Evolutionary conservation across 1,284 basidiomycete genomes (phyloP).

Genomic region (Moesziomyces globuligerus): DNA sequence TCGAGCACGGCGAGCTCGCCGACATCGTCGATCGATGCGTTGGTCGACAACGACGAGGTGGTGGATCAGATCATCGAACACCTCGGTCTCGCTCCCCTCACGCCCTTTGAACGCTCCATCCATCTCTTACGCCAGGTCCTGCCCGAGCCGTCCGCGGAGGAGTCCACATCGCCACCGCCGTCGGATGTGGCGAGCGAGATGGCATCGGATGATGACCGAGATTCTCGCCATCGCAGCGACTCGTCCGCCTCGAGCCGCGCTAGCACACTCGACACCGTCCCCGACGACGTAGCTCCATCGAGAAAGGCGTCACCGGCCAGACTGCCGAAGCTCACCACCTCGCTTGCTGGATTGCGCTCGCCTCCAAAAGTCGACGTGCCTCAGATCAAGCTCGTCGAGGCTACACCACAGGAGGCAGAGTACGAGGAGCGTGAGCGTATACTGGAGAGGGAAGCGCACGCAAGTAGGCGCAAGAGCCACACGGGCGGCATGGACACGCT

Average conservation of each 20-base stretch:
- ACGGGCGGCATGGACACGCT: conserved; percentile 24
- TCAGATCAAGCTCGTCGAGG: conserved; percentile 25
- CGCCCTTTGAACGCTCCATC: conserved; percentile 29
- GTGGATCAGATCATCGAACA: conserved; percentile 27
- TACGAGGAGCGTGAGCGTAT: conserved; percentile 26
- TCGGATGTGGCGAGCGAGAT: conserved; percentile 6
- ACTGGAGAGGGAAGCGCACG: neutral
- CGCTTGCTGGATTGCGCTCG: neutral
- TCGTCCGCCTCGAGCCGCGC: conserved; percentile 26
- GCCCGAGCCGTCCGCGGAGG: conserved; percentile 3
- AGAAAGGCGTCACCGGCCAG: conserved; percentile 4
- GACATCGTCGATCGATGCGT: conserved; percentile 15
- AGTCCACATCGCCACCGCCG: neutral
- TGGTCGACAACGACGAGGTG: conserved; percentile 37
- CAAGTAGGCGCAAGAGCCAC: conserved; percentile 5
- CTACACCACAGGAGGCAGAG: conserved; percentile 21
- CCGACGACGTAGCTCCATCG: neutral
- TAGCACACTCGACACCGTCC: conserved; percentile 19
- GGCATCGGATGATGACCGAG: conserved; percentile 14
- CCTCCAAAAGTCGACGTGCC: conserved; percentile 4
- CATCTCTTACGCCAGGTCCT: conserved; percentile 26
- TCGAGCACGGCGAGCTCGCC: conserved; percentile 9
- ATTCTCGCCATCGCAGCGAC: conserved; percentile 21
- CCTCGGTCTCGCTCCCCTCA: conserved; percentile 12
- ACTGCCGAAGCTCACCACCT: conserved; percentile 29